Percentiles rank a stretch among this genome's conserved stretches.
phyloP scores from a whole-genome alignment of 305 asterid genomes.

The Rubia occidens region DNA sequence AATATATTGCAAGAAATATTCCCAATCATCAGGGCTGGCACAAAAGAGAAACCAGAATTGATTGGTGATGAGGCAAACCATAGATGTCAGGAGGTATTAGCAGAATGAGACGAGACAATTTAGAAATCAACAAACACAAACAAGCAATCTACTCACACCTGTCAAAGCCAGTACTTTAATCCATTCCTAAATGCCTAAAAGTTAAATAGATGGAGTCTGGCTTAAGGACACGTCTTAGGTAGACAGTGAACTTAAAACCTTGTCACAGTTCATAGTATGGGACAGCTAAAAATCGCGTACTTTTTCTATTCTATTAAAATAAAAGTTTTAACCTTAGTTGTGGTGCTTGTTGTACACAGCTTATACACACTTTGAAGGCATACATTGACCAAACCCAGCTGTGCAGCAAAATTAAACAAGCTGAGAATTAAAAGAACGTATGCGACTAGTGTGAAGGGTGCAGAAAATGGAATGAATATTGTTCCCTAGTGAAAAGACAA shows the following conservation, averaged over 20 bases:
- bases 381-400: neutral
- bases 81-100: neutral
- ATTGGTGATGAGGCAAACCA: neutral
- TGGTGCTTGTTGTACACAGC: neutral
- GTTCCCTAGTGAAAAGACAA: neutral
- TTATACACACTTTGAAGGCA: no score
- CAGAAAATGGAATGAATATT: neutral
- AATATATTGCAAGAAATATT: conserved; percentile 71
- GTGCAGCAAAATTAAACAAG: neutral
- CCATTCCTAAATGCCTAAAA: neutral
- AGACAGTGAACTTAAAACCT: neutral
- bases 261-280: neutral
- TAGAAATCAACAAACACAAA: neutral
- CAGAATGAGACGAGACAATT: neutral
- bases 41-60: conserved; percentile 21
- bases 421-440: neutral
- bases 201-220: neutral
- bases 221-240: neutral
- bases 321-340: neutral
- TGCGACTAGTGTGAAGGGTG: neutral
- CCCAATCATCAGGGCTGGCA: conserved; percentile 94
- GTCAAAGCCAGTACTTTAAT: neutral
- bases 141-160: neutral
- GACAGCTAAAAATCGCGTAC: neutral
- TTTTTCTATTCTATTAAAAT: neutral